Base-by-base conservation (phyloP, 1,284 basidiomycete species). In the Melampsora larici-populina region DNA sequence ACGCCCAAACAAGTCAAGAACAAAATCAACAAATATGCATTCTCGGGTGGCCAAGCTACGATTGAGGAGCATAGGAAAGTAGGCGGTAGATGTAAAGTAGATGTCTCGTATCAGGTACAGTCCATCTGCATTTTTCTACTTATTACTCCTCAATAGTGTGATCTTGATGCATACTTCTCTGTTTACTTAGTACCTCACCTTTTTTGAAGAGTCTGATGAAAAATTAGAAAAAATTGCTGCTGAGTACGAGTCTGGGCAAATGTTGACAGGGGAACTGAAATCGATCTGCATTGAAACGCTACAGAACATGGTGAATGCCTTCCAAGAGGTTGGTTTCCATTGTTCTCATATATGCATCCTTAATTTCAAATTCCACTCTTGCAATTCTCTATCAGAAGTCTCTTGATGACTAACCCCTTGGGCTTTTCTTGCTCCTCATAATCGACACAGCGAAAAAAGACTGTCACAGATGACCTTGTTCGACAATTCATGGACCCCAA, bases 201-300 rank as follows among this genome's bases (percentile, higher is more conserved):
- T 70, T 46, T 72, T 70, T 60, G 73, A 72, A 71, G 66, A 72
- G 4, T 71, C 67, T 11, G 62, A 66, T 40, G 62, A 70, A 36
- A 75, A 66, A 36, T 65, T 70, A 33, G 64, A 48, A 58, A n/a
- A 43, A 21, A 51, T 51, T 31, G 55, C n/a, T 33, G 80, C 95
- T 91, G 93, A 96, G 79, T 99, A 99, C 86, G 90, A 94, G 26
- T 88, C 91, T 17, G 97, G 97, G 0, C 88, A 88, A 49, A 84
- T 99, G 79, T 87, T 97, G 76, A 97, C 95, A 0, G 93, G 94
- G 11, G 90, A 99, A 84, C 86, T 99, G 81, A 99, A 99, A 86
- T 90, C 90, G 31, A 90, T 87, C 83, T 97, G 93, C 83, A 98
- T 99, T 79, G 87, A 89, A 71, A 83, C 91, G 75, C 84, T 99